Evolutionary conservation across 2,329 filamentous ascomycete genomes (phyloP).

Genomic region (Canariomyces notabilis): DNA sequence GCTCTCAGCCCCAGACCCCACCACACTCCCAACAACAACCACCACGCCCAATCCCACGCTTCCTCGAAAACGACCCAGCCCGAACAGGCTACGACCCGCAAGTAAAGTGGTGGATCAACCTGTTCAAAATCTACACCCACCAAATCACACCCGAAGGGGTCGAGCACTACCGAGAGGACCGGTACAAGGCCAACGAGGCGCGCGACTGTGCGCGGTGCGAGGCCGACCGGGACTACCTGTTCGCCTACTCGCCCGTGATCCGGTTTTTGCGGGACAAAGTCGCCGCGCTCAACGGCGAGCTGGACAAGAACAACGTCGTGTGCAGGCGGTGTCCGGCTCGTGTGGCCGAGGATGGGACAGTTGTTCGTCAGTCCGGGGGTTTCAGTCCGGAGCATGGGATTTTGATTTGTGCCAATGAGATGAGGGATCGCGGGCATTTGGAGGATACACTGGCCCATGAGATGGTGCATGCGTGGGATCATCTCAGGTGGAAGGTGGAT

Average conservation of each 20-base stretch:
- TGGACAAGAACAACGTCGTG: conserved; percentile 70
- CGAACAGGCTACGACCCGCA: conserved; percentile 60
- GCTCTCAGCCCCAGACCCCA: conserved; percentile 3
- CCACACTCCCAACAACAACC: conserved; percentile 4
- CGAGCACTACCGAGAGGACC: conserved; percentile 71
- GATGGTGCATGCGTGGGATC: conserved; percentile 97
- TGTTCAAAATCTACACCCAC: conserved; percentile 77
- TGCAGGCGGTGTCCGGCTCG: conserved; percentile 71
- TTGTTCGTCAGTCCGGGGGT: conserved; percentile 67
- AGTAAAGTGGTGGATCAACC: conserved; percentile 68
- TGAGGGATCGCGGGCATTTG: conserved; percentile 71
- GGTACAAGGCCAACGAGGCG: conserved; percentile 69
- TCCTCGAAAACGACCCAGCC: conserved; percentile 53
- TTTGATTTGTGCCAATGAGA: conserved; percentile 85
- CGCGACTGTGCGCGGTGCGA: conserved; percentile 79
- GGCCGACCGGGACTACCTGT: conserved; percentile 73
- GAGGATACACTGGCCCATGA: conserved; percentile 96
- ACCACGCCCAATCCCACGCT: conserved; percentile 21
- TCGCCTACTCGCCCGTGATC: conserved; percentile 79
- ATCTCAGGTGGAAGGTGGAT: conserved; percentile 85
- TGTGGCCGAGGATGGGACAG: conserved; percentile 51
- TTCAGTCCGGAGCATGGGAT: conserved; percentile 87
- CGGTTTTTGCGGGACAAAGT: conserved; percentile 84
- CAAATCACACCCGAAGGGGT: conserved; percentile 63
- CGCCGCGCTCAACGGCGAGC: conserved; percentile 66